Conservation (phyloP, 2,329 filamentous ascomycete species). For the Gaeumannomyces sp. region DNA sequence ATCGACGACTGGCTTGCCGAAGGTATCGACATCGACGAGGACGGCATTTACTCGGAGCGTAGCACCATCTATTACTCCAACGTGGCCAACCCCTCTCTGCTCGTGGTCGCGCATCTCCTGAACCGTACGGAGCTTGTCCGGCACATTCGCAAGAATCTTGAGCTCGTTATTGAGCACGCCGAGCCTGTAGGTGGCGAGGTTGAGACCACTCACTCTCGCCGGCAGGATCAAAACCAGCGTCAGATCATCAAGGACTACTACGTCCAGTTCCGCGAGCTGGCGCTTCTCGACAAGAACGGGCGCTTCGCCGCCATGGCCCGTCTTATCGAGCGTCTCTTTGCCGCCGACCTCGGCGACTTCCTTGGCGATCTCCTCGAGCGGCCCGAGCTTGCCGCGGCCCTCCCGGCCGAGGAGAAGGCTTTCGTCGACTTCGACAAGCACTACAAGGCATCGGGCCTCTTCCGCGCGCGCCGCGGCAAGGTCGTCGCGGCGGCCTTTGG, state of each 20-base stretch:
- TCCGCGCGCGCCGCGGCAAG: constrained; percentile 7
- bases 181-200: constrained; percentile 16
- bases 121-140: constrained; percentile 2
- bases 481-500: not conserved
- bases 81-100: constrained; percentile 6
- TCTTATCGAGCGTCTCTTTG: constrained; percentile 1
- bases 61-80: constrained; percentile 4
- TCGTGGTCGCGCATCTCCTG: not conserved
- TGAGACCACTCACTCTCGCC: constrained; percentile 14
- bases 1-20: constrained; percentile 8
- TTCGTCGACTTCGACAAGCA: constrained; percentile 9
- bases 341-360: constrained; percentile 1
- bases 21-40: constrained; percentile 6
- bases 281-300: constrained; percentile 7
- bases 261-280: constrained; percentile 5
- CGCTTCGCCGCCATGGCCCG: constrained; percentile 6
- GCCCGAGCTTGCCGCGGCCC: not conserved
- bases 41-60: constrained; percentile 9
- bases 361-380: constrained; percentile 1
- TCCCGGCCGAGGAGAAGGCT: constrained; percentile 1
- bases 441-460: not conserved
- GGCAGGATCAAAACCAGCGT: constrained; percentile 6
- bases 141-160: constrained; percentile 5
- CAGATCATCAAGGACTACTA: constrained; percentile 5
- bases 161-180: constrained; percentile 14